phyloP scores from a whole-genome alignment of 257 asterid species.

The Datura wrightii region DNA sequence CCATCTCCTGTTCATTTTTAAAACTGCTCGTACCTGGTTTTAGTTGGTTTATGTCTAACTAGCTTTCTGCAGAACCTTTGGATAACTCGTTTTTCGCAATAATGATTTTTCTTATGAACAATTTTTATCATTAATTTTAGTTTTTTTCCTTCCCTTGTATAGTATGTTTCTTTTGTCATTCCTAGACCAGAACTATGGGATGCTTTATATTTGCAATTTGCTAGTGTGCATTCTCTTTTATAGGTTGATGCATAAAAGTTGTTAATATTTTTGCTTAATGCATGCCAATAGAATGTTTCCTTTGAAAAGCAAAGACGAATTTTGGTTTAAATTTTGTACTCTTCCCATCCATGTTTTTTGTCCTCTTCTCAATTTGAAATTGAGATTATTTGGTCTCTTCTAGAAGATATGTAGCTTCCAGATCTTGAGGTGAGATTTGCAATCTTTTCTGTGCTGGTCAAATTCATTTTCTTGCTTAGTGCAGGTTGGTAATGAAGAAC shows the following conservation, averaged over 20 bases:
- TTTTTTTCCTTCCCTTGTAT: neutral
- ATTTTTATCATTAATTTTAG: neutral
- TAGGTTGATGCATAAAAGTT: constrained; percentile 6
- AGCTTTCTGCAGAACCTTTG: neutral
- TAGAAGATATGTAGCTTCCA: constrained; percentile 5
- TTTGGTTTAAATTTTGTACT: neutral
- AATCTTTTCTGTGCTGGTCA: constrained; percentile 21
- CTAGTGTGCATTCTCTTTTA: neutral
- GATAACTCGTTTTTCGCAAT: neutral
- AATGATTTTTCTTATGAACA: neutral
- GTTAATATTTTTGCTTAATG: neutral
- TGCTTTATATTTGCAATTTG: constrained; percentile 9
- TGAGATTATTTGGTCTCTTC: constrained; percentile 16
- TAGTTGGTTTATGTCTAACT: neutral
- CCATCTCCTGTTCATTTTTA: neutral
- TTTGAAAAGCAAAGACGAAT: neutral
- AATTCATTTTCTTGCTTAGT: constrained; percentile 37
- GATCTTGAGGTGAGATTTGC: constrained; percentile 9
- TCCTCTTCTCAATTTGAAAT: constrained; percentile 19
- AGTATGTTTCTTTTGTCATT: constrained; percentile 22
- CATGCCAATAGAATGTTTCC: constrained; percentile 9
- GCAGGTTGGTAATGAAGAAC: constrained; percentile 93
- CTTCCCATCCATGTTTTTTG: neutral
- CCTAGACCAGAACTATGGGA: neutral
- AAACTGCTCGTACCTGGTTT: neutral